Percentiles rank a stretch among this genome's conserved stretches.
Evolutionary conservation across 805 yeast species (phyloP).

Genomic region (Phaffomyces antillensis): DNA sequence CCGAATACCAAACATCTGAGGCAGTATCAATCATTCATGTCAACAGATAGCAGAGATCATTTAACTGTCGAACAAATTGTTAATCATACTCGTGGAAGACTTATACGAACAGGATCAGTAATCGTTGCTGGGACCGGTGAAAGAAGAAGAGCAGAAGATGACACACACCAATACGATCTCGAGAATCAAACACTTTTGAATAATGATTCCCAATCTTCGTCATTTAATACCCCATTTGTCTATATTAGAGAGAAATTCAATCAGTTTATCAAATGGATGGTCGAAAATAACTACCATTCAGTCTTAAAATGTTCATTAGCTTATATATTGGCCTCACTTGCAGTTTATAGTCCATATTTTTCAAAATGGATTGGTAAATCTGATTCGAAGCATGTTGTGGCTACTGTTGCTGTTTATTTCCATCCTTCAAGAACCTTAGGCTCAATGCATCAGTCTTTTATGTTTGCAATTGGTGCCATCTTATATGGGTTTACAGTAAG

Average conservation of each 20-base stretch:
- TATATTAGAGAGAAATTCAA: background rate
- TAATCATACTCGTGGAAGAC: slow-evolving; percentile 11
- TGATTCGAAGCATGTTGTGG: slow-evolving; percentile 74
- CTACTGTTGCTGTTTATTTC: slow-evolving; percentile 79
- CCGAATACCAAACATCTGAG: slow-evolving; percentile 3
- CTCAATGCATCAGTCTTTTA: slow-evolving; percentile 67
- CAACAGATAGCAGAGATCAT: slow-evolving; percentile 13
- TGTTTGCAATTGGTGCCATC: slow-evolving; percentile 51
- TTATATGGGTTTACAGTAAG: slow-evolving; percentile 47
- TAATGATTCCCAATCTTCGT: background rate
- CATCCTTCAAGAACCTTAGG: slow-evolving; percentile 78
- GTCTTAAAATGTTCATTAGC: slow-evolving; percentile 68
- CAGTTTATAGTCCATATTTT: slow-evolving; percentile 52
- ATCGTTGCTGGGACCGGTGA: slow-evolving; percentile 41
- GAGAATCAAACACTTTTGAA: slow-evolving; percentile 7
- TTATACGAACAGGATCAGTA: slow-evolving; percentile 28
- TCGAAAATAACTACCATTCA: slow-evolving; percentile 10
- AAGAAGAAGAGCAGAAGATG: slow-evolving; percentile 19
- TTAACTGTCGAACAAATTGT: slow-evolving; percentile 9
- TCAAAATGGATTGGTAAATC: slow-evolving; percentile 50
- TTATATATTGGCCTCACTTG: slow-evolving; percentile 64
- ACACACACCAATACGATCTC: slow-evolving; percentile 4
- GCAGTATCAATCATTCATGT: slow-evolving; percentile 18
- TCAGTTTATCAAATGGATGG: slow-evolving; percentile 3
- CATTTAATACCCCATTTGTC: background rate